Evolutionary conservation across 2,329 filamentous ascomycete species (phyloP).

Genomic region (Alternaria alternata): DNA sequence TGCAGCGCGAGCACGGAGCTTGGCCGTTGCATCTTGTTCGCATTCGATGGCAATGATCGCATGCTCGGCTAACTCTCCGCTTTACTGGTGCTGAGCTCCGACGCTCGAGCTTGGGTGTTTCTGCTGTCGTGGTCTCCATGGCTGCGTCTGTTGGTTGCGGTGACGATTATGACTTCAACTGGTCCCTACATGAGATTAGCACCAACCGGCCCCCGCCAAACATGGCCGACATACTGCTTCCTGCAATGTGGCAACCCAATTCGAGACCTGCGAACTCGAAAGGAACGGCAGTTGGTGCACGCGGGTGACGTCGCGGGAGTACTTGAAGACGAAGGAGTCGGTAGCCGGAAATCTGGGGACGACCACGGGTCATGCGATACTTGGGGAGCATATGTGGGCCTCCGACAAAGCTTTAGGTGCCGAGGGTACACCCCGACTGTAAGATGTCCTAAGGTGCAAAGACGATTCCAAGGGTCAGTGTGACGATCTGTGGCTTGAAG

Average conservation of each 20-base stretch:
- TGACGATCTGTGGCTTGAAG: conserved; percentile 47
- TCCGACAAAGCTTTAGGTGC: conserved; percentile 41
- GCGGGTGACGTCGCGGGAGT: conserved; percentile 10
- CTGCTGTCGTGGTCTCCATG: conserved; percentile 40
- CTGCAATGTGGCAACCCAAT: conserved; percentile 8
- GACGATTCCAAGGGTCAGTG: conserved; percentile 36
- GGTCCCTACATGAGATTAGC: conserved; percentile 17
- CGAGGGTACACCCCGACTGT: conserved; percentile 41
- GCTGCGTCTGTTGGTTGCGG: conserved; percentile 17
- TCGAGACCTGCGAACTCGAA: not conserved
- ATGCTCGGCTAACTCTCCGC: conserved; percentile 88
- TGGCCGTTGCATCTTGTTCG: conserved; percentile 94
- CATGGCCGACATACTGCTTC: conserved; percentile 13
- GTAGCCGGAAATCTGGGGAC: conserved; percentile 38
- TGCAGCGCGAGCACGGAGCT: conserved; percentile 88
- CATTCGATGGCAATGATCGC: conserved; percentile 95
- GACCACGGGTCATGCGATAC: conserved; percentile 45
- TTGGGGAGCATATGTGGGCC: conserved; percentile 49
- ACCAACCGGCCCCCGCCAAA: conserved; percentile 2
- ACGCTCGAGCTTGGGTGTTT: conserved; percentile 43
- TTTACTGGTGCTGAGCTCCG: conserved; percentile 70
- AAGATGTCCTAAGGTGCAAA: conserved; percentile 37
- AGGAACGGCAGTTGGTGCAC: conserved; percentile 3
- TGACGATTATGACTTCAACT: conserved; percentile 10
- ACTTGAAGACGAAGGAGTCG: conserved; percentile 28